Base-by-base conservation (phyloP, 2,329 filamentous ascomycete genomes). In the Trichoderma atrobrunneum region DNA sequence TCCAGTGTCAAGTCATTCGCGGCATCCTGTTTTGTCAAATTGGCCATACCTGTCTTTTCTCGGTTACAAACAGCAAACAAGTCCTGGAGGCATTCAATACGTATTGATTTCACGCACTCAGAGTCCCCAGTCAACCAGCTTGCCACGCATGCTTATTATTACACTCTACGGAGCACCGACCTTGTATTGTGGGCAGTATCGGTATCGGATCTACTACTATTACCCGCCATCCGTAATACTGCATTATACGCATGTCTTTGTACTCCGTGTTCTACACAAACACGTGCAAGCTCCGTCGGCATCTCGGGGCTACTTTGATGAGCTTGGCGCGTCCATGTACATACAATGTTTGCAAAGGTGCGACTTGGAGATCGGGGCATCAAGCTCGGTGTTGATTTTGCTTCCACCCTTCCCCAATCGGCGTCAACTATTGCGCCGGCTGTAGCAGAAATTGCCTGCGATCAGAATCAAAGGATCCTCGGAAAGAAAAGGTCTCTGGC, bases 271-370 rank as follows among this genome's bases (percentile, higher is more conserved):
- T 59, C 51, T 57, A 26, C 14, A 43, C 51, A 67, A 57, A 39
- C 64, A 43, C 32, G 56, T 66, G 30, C 64, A 32, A 21, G 34
- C 64, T 59, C 32, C 30, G 16, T 59, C 64, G 51, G 51, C 51
- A 43, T 67, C 32, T 67, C 64, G 64, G 64, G 26, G 51, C 34
- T 59, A 43, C 34, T 43, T 65, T 65, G 63, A 56, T 39, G 32
- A 59, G 34, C 54, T 67, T 59, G 51, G 51, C 54, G 24, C 64
- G 28, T 12, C 8, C n/a, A 24, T 54, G 48, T 21, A 21, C 32
- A 21, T 21, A 21, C 32, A 30, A 28, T 26, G 16, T 26, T 16
- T 43, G 28, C 7, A 26, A 59, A 30, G 34, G 8, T 30, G 51
- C 54, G 21, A 28, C 18, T 59, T 59, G 3, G 30, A 54, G 48